Percentiles rank a stretch among this genome's conserved stretches.
Conservation (phyloP, 116 monocot species). For the Dioscorea cayenensis region DNA sequence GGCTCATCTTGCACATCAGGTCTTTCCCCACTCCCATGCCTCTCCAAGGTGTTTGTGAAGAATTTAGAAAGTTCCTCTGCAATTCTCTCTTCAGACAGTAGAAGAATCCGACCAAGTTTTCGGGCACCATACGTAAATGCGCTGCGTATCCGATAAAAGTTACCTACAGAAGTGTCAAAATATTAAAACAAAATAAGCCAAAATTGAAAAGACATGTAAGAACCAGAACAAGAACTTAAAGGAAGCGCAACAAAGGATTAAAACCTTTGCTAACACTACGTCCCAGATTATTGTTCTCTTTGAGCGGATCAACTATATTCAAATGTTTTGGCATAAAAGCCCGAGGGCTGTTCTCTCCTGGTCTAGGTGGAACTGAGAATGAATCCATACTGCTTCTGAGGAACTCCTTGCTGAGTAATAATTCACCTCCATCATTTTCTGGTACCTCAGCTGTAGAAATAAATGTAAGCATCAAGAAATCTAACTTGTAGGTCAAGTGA, state of each 20-base stretch:
- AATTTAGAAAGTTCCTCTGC: constrained; percentile 36
- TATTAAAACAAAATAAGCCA: background rate
- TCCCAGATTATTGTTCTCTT: constrained; percentile 59
- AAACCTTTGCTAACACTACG: constrained; percentile 64
- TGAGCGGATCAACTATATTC: constrained; percentile 67
- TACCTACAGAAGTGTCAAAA: constrained; percentile 24
- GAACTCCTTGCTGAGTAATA: constrained; percentile 44
- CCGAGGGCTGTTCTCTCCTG: constrained; percentile 21
- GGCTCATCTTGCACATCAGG: constrained; percentile 28
- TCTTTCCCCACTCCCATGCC: constrained; percentile 52
- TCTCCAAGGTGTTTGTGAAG: constrained; percentile 46
- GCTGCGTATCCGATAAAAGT: constrained; percentile 61
- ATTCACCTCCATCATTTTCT: constrained; percentile 26
- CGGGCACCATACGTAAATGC: constrained; percentile 66
- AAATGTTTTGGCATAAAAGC: constrained; percentile 41
- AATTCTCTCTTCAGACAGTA: constrained; percentile 21
- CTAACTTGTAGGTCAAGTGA: background rate
- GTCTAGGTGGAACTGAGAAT: constrained; percentile 26
- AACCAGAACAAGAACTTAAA: background rate
- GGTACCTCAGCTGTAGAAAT: constrained; percentile 30
- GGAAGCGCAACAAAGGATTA: background rate
- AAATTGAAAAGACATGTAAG: background rate
- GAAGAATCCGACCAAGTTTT: constrained; percentile 49
- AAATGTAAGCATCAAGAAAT: background rate
- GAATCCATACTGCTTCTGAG: constrained; percentile 19